Percentiles rank a stretch among this genome's conserved stretches.
Conservation (phyloP, 495 filamentous ascomycete species). For the Penicillium simplicissimum region DNA sequence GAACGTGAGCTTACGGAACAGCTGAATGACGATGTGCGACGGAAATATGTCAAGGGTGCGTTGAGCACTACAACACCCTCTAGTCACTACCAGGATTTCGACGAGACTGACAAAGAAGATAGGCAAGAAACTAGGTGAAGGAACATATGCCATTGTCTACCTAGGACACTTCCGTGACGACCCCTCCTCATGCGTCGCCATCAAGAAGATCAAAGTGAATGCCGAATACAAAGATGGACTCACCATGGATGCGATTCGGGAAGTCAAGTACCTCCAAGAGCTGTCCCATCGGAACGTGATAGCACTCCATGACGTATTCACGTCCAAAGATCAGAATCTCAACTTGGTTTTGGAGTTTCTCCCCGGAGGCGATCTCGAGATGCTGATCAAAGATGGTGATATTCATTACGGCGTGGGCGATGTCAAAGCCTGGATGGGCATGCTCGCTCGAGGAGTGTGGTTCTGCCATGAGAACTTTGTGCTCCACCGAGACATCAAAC, state of each 20-base stretch:
- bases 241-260: slow-evolving; percentile 89
- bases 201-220: slow-evolving; percentile 98
- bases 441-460: slow-evolving; percentile 90
- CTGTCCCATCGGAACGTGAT: slow-evolving; percentile 97
- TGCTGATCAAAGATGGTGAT: slow-evolving; percentile 82
- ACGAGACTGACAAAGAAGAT: slow-evolving; percentile 10
- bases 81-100: background rate
- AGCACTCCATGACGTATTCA: slow-evolving; percentile 85
- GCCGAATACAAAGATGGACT: slow-evolving; percentile 82
- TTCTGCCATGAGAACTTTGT: slow-evolving; percentile 96
- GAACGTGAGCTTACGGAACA: slow-evolving; percentile 73
- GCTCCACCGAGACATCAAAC: slow-evolving; percentile 97
- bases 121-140: slow-evolving; percentile 92
- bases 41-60: slow-evolving; percentile 85
- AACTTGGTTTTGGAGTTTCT: slow-evolving; percentile 93
- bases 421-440: slow-evolving; percentile 98
- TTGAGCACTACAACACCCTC: background rate
- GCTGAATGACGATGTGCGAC: slow-evolving; percentile 82
- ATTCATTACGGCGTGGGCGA: slow-evolving; percentile 78
- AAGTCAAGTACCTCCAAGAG: slow-evolving; percentile 92
- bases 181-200: slow-evolving; percentile 73
- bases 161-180: slow-evolving; percentile 73
- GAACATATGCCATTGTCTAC: slow-evolving; percentile 96
- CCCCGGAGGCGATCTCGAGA: slow-evolving; percentile 86
- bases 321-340: slow-evolving; percentile 88